Evolutionary conservation across 495 filamentous ascomycete species (phyloP).

Genomic region (Sphaerosporella brunnea): DNA sequence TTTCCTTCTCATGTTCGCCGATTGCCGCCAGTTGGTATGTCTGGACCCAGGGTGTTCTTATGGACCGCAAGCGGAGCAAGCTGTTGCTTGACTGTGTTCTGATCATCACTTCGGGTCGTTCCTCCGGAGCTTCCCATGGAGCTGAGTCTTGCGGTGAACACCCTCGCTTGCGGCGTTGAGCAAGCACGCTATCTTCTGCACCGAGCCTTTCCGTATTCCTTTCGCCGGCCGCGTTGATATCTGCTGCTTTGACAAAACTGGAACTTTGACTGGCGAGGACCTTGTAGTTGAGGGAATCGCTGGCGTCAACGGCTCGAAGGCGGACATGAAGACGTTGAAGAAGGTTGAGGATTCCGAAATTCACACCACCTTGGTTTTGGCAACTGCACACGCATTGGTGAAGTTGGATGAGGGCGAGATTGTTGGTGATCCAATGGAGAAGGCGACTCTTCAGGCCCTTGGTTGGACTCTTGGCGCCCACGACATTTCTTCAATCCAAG

Average conservation of each 20-base stretch:
- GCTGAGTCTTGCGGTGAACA: constrained; percentile 91
- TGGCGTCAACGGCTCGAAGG: constrained; percentile 60
- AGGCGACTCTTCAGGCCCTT: constrained; percentile 73
- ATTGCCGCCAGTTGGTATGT: constrained; percentile 99
- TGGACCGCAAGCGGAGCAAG: constrained; percentile 92
- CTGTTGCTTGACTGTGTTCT: constrained; percentile 91
- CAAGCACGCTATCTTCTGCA: constrained; percentile 94
- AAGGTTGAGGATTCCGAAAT: constrained; percentile 34
- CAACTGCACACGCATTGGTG: constrained; percentile 87
- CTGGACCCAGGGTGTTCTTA: constrained; percentile 84
- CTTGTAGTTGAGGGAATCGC: constrained; percentile 95
- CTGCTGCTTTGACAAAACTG: constrained; percentile 98
- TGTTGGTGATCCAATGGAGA: constrained; percentile 98
- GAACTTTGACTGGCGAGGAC: constrained; percentile 91
- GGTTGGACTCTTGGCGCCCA: constrained; percentile 83
- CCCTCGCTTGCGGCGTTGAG: constrained; percentile 89
- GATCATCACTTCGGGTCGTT: constrained; percentile 92
- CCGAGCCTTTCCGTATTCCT: constrained; percentile 97
- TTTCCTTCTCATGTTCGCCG: constrained; percentile 88
- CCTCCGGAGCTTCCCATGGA: constrained; percentile 98
- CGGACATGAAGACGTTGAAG: constrained; percentile 30
- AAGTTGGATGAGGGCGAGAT: constrained; percentile 93
- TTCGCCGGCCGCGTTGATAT: constrained; percentile 91
- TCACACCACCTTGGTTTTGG: constrained; percentile 82
- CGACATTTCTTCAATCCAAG: constrained; percentile 55